Conservation (phyloP, 176 grass and related monocot genomes). For the Pharus latifolius region DNA sequence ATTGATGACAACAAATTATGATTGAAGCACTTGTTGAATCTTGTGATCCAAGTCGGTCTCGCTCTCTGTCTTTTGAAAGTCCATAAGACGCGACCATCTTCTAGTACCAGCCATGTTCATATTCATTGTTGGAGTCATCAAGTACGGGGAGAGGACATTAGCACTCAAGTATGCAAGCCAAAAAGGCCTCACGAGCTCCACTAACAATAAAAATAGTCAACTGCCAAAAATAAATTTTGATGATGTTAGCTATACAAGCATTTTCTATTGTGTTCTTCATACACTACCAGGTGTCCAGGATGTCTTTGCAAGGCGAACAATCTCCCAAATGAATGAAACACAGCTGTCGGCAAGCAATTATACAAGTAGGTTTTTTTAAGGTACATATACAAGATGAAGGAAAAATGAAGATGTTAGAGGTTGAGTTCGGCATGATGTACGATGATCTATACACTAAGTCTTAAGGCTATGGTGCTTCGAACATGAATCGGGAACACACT, state of each 20-base stretch:
- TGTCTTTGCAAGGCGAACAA: background rate
- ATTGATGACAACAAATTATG: background rate
- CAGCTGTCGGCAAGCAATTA: no score
- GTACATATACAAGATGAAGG: background rate
- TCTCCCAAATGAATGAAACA: background rate
- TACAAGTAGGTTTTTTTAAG: background rate
- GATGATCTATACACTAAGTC: background rate
- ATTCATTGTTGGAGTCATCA: background rate
- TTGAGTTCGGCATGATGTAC: background rate
- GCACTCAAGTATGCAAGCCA: background rate
- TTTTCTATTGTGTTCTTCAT: background rate
- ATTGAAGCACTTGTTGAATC: background rate
- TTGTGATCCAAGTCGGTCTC: background rate
- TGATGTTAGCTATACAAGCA: background rate
- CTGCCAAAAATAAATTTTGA: background rate
- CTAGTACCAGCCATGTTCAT: background rate
- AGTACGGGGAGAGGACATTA: constrained; percentile 8
- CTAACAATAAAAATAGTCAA: background rate
- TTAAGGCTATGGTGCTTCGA: background rate
- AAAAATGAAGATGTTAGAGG: background rate
- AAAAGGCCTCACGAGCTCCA: background rate
- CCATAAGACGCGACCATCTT: background rate
- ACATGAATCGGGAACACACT: background rate
- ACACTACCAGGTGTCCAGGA: background rate
- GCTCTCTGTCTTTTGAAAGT: background rate